These are phyloP conservation scores for Euphorbia tirucalli DNA, from an alignment of 345 rosid genomes.

Conservation along the genomic window DNA sequence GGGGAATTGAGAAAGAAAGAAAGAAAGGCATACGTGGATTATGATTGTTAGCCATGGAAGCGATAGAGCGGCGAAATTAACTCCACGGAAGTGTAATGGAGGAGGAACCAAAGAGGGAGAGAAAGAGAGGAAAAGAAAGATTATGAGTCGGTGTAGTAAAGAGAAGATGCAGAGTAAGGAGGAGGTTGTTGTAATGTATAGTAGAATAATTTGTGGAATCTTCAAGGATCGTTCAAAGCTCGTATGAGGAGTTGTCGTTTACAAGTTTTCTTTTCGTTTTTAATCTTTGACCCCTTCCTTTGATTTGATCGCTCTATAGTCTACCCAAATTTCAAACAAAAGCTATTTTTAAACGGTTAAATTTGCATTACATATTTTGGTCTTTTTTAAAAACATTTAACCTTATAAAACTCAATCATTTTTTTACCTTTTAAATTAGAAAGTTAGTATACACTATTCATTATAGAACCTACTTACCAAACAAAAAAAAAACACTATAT, in stretches of 20 bases:
- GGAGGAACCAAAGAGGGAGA: conserved; percentile 7
- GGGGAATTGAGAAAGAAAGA: neutral
- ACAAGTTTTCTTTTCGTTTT: neutral
- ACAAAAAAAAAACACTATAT: too few species aligned
- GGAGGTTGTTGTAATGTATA: conserved; percentile 22
- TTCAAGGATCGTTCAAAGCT: conserved; percentile 3
- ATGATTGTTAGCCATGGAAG: conserved; percentile 43
- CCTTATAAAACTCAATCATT: too few species aligned
- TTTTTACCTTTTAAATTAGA: too few species aligned
- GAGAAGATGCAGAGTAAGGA: conserved; percentile 20
- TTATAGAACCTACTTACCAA: too few species aligned
- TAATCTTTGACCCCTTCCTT: too few species aligned
- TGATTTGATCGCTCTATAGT: too few species aligned
- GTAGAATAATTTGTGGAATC: neutral
- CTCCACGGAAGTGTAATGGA: conserved; percentile 14
- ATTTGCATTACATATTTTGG: too few species aligned
- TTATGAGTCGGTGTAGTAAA: conserved; percentile 9
- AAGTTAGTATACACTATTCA: too few species aligned
- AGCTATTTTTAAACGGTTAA: too few species aligned
- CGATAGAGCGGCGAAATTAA: conserved; percentile 16
- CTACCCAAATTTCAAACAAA: too few species aligned
- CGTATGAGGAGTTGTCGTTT: too few species aligned
- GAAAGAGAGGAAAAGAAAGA: conserved; percentile 4
- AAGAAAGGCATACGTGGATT: conserved; percentile 38
- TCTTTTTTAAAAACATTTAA: too few species aligned